Conservation (phyloP, 345 rosid genomes). For the Camelina hispida region DNA sequence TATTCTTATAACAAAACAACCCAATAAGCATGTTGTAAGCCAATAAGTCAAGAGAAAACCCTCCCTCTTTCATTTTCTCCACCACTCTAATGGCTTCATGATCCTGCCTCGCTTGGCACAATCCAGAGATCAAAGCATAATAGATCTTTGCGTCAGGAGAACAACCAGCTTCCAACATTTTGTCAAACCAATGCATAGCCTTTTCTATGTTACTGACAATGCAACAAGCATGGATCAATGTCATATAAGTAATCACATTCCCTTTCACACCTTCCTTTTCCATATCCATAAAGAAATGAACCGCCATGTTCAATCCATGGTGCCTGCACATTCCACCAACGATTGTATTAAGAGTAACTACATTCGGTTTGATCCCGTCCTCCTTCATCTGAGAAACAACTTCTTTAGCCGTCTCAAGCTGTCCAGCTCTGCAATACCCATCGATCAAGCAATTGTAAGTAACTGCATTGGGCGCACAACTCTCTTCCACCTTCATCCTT, state of each 20-base stretch:
- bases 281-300: slow-evolving; percentile 60
- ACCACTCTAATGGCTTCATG: slow-evolving; percentile 53
- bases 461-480: slow-evolving; percentile 52
- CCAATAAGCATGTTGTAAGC: slow-evolving; percentile 71
- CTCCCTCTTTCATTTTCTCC: slow-evolving; percentile 58
- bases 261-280: slow-evolving; percentile 56
- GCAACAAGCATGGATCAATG: slow-evolving; percentile 67
- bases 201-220: slow-evolving; percentile 61
- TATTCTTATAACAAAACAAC: slow-evolving; percentile 65
- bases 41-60: slow-evolving; percentile 58
- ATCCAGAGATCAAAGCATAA: slow-evolving; percentile 65
- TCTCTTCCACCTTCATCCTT: slow-evolving; percentile 55
- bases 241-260: slow-evolving; percentile 56
- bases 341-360: slow-evolving; percentile 61
- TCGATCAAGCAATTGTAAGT: slow-evolving; percentile 77
- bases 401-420: slow-evolving; percentile 60
- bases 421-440: slow-evolving; percentile 73
- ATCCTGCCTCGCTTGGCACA: slow-evolving; percentile 68
- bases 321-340: slow-evolving; percentile 74
- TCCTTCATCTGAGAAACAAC: slow-evolving; percentile 65
- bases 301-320: slow-evolving; percentile 62
- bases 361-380: slow-evolving; percentile 56
- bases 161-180: slow-evolving; percentile 56
- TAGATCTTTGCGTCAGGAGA: slow-evolving; percentile 66
- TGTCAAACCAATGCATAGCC: slow-evolving; percentile 60